These are phyloP conservation scores for Colletotrichum camelliae DNA, from an alignment of 2,329 filamentous ascomycete genomes.

Conservation along the genomic window DNA sequence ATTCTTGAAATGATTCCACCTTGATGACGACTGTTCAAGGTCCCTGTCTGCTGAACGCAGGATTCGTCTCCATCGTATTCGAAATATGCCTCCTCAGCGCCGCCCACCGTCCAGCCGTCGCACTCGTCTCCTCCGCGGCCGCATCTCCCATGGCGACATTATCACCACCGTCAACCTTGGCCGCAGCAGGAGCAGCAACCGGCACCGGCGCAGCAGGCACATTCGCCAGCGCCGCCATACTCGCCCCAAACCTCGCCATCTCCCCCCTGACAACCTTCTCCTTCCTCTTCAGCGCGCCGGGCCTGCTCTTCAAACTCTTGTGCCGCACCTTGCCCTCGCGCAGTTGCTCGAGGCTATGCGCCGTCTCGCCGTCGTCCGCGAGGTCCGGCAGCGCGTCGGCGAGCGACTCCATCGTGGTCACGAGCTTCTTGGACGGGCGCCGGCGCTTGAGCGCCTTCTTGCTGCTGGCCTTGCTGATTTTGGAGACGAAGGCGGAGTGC, in stretches of 20 bases:
- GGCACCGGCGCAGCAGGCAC: slow-evolving; percentile 5
- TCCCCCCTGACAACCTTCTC: slow-evolving; percentile 81
- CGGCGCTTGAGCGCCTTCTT: slow-evolving; percentile 66
- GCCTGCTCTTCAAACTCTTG: slow-evolving; percentile 75
- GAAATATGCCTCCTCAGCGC: slow-evolving; percentile 85
- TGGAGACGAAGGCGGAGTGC: slow-evolving; percentile 79
- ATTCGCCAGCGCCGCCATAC: slow-evolving; percentile 74
- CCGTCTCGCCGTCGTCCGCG: slow-evolving; percentile 56
- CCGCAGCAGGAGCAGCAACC: not conserved
- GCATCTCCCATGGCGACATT: slow-evolving; percentile 15
- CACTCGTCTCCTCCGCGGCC: not conserved
- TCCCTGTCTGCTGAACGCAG: slow-evolving; percentile 63
- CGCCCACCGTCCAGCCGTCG: slow-evolving; percentile 72
- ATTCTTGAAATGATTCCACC: too few species aligned
- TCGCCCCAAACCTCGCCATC: slow-evolving; percentile 83
- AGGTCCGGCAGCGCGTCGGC: slow-evolving; percentile 80
- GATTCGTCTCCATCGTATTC: slow-evolving; percentile 87
- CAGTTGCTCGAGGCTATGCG: slow-evolving; percentile 46
- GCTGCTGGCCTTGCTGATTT: slow-evolving; percentile 56
- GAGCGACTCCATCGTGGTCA: slow-evolving; percentile 75
- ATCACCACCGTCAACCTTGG: not conserved
- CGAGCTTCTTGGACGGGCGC: slow-evolving; percentile 77
- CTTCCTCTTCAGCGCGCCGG: slow-evolving; percentile 83
- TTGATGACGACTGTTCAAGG: not conserved
- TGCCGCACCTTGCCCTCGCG: slow-evolving; percentile 70